A percentile compares a stretch with the other conserved stretches of the same genome.
phyloP scores from a whole-genome alignment of 2,329 filamentous ascomycete species.

The Xylariaceae sp. region DNA sequence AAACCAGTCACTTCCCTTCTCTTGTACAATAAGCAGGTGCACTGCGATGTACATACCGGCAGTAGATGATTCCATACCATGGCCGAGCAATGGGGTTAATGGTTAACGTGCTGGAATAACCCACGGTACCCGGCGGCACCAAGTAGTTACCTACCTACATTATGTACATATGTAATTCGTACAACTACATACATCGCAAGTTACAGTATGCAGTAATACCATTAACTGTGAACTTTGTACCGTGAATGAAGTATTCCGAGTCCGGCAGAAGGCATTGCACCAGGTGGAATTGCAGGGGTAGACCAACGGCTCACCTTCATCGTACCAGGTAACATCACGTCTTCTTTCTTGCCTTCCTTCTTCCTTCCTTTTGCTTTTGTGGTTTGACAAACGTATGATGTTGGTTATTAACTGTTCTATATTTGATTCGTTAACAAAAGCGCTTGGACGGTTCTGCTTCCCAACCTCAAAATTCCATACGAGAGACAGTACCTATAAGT shows the following conservation, averaged over 20 bases:
- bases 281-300: background rate
- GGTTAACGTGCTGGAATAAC: too few relatives aligned
- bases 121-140: too few relatives aligned
- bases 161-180: too few relatives aligned
- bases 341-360: background rate
- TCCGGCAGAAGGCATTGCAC: background rate
- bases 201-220: too few relatives aligned
- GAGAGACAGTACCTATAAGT: background rate
- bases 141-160: too few relatives aligned
- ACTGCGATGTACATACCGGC: too few relatives aligned
- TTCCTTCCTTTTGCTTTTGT: background rate
- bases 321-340: slow-evolving; percentile 21
- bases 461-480: background rate
- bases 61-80: too few relatives aligned
- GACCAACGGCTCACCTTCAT: background rate
- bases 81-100: too few relatives aligned
- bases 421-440: slow-evolving; percentile 1
- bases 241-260: background rate
- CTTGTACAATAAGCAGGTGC: too few relatives aligned
- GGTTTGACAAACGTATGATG: slow-evolving; percentile 3
- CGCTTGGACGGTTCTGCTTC: background rate
- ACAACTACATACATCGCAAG: too few relatives aligned
- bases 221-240: background rate
- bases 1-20: too few relatives aligned
- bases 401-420: background rate